These are phyloP conservation scores for Suillus subaureus DNA, from an alignment of 768 basidiomycete genomes.

Conservation along the genomic window DNA sequence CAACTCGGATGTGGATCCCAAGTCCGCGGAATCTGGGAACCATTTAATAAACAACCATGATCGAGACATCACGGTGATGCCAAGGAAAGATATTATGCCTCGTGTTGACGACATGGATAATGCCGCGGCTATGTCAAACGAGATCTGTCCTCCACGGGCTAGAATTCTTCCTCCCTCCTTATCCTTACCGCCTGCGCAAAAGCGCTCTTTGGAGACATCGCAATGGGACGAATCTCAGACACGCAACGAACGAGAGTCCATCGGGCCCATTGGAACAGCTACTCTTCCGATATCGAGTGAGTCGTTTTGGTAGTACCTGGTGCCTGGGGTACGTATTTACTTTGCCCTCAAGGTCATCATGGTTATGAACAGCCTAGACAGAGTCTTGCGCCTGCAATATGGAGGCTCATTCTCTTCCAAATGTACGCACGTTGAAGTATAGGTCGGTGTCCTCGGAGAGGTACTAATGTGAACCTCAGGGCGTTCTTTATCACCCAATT, in stretches of 20 bases:
- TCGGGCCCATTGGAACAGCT: not conserved
- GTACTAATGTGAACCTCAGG: conserved; percentile 29
- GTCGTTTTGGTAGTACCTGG: not conserved
- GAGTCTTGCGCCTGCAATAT: conserved; percentile 45
- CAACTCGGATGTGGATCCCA: conserved; percentile 15
- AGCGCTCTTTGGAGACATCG: not conserved
- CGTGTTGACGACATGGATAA: not conserved
- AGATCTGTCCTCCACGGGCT: not conserved
- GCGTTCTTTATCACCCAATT: conserved; percentile 48
- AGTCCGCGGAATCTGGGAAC: not conserved
- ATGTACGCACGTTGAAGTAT: conserved; percentile 36
- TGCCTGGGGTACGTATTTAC: not conserved
- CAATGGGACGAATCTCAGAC: not conserved
- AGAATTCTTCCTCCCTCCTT: not conserved
- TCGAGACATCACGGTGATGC: not conserved
- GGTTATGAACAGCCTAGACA: not conserved
- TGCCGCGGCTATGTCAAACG: not conserved
- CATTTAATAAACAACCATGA: not conserved
- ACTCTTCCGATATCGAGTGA: conserved; percentile 7
- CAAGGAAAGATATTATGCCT: not conserved
- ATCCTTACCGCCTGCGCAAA: not conserved
- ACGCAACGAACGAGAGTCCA: not conserved
- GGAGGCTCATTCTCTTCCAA: conserved; percentile 59
- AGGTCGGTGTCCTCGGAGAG: not conserved
- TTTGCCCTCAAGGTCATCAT: not conserved